Conservation (phyloP, 345 rosid genomes). For the Zanthoxylum bungeanum region DNA sequence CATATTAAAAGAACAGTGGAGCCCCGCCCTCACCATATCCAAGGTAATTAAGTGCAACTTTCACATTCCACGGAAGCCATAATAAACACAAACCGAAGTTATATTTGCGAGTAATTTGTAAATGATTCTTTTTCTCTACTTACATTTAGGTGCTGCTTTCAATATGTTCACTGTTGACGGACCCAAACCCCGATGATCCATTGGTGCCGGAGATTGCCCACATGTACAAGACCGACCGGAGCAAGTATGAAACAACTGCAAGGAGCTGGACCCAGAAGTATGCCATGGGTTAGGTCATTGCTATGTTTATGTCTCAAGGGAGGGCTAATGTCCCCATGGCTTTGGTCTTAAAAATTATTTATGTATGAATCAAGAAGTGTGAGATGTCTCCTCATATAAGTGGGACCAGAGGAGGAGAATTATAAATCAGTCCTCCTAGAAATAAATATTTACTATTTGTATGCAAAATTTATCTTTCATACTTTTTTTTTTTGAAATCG, state of each 20-base stretch:
- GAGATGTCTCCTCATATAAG: conserved; percentile 20
- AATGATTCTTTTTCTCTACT: neutral
- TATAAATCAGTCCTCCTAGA: conserved; percentile 25
- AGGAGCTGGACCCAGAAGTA: conserved; percentile 90
- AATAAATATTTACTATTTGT: conserved; percentile 31
- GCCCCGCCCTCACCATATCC: conserved; percentile 59
- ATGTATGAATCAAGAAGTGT: conserved; percentile 28
- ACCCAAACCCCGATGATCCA: conserved; percentile 76
- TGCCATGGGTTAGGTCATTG: conserved; percentile 55
- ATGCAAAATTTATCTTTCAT: conserved; percentile 25
- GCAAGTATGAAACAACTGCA: conserved; percentile 70
- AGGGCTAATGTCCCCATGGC: conserved; percentile 32
- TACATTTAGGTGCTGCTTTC: conserved; percentile 68
- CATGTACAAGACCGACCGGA: conserved; percentile 75
- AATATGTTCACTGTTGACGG: conserved; percentile 66
- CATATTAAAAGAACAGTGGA: conserved; percentile 62
- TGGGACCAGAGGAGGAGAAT: conserved; percentile 32
- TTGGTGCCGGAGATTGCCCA: conserved; percentile 78
- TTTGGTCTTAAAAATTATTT: conserved; percentile 28
- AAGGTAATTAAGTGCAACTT: conserved; percentile 30
- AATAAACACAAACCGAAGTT: neutral
- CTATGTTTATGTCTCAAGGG: conserved; percentile 21
- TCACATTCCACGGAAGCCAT: neutral
- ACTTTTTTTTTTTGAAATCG: no score
- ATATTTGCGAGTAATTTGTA: neutral